Evolutionary conservation across 1,284 basidiomycete genomes (phyloP).

Genomic region (Athelia sp.): DNA sequence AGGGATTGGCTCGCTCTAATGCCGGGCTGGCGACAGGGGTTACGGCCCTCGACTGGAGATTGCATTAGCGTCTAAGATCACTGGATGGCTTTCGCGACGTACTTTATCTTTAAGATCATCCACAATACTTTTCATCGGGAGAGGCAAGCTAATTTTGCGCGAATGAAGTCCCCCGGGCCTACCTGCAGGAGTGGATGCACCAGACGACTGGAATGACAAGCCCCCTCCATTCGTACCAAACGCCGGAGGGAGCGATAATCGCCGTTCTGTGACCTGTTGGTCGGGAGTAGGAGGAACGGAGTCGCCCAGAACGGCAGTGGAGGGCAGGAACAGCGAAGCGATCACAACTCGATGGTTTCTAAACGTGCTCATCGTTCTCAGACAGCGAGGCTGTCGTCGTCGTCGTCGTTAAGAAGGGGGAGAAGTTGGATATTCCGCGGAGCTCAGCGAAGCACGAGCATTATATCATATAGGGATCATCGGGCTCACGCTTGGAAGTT

Average conservation of each 20-base stretch:
- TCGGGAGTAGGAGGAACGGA: slow-evolving; percentile 45
- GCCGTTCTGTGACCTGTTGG: slow-evolving; percentile 6
- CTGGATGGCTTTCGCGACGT: slow-evolving; percentile 3
- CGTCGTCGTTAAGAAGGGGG: background rate
- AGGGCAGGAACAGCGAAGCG: slow-evolving; percentile 75
- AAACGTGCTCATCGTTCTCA: slow-evolving; percentile 51
- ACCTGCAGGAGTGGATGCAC: slow-evolving; percentile 16
- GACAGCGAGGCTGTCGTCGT: background rate
- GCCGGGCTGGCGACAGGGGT: slow-evolving; percentile 35
- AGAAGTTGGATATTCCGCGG: background rate
- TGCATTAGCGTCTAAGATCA: slow-evolving; percentile 5
- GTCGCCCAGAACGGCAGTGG: slow-evolving; percentile 58
- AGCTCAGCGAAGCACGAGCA: too few species aligned
- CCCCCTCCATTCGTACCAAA: background rate
- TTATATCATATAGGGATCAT: too few species aligned
- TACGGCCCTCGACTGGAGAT: slow-evolving; percentile 31
- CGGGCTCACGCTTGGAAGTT: too few species aligned
- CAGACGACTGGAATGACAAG: slow-evolving; percentile 3
- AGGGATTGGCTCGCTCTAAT: slow-evolving; percentile 31
- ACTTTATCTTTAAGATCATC: slow-evolving; percentile 71
- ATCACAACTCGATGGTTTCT: slow-evolving; percentile 69
- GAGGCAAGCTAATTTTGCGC: slow-evolving; percentile 12
- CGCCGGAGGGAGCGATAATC: too few species aligned
- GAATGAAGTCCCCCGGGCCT: slow-evolving; percentile 16
- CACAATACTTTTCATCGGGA: slow-evolving; percentile 62